Evolutionary conservation across 2,329 filamentous ascomycete genomes (phyloP).

Genomic region (Calonectria hongkongensis): DNA sequence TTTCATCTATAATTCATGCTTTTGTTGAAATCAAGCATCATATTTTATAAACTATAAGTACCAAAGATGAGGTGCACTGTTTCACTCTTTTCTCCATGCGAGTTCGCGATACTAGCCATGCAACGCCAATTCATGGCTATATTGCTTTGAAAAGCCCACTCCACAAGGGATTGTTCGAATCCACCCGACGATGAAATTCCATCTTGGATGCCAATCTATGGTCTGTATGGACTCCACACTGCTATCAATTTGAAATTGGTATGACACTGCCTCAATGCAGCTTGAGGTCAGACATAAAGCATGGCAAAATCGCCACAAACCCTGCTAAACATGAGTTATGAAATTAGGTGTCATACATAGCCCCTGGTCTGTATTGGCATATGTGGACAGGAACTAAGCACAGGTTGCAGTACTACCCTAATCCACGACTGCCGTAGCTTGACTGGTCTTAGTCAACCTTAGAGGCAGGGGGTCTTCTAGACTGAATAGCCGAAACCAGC

Average conservation of each 20-base stretch:
- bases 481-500: conserved; percentile 26
- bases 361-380: not conserved
- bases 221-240: no score
- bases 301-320: not conserved
- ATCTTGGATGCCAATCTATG: no score
- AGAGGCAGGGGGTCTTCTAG: not conserved
- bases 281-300: not conserved
- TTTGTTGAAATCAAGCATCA: not conserved
- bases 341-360: not conserved
- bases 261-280: not conserved
- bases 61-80: not conserved
- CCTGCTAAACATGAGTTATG: not conserved
- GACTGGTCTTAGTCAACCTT: not conserved
- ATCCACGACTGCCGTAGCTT: not conserved
- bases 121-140: not conserved
- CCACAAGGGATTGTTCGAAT: not conserved
- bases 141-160: not conserved
- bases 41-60: not conserved
- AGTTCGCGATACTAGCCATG: no score
- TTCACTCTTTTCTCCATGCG: no score
- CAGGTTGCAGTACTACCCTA: not conserved
- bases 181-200: not conserved
- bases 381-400: not conserved
- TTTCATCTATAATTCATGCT: not conserved
- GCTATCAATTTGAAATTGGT: not conserved